Percentiles rank a stretch among this genome's conserved stretches.
phyloP scores from a whole-genome alignment of 768 basidiomycete genomes.

The Amanita pallidorosea region DNA sequence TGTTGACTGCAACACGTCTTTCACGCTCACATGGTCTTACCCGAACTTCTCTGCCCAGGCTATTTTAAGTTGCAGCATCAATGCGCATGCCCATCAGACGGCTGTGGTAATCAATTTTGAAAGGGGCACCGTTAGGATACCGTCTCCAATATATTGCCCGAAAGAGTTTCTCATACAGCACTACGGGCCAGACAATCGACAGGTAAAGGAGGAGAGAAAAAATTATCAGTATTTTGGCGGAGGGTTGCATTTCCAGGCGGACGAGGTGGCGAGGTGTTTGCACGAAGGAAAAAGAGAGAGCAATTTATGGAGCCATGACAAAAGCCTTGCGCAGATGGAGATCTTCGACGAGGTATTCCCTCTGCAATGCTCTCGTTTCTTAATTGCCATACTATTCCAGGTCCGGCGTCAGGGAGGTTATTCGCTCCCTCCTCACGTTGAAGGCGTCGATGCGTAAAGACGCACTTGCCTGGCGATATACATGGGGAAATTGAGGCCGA shows the following conservation, averaged over 20 bases:
- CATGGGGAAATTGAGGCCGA: constrained; percentile 35
- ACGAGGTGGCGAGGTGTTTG: constrained; percentile 76
- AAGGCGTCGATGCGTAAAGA: constrained; percentile 19
- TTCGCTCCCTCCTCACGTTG: constrained; percentile 45
- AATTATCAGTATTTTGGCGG: constrained; percentile 49
- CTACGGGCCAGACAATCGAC: constrained; percentile 34
- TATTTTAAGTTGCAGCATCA: constrained; percentile 60
- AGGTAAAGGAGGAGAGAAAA: constrained; percentile 46
- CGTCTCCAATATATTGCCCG: constrained; percentile 57
- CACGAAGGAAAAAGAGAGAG: constrained; percentile 68
- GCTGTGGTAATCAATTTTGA: constrained; percentile 68
- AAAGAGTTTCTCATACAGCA: constrained; percentile 57
- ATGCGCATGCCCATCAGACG: constrained; percentile 29
- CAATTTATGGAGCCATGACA: constrained; percentile 63
- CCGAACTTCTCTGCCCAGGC: constrained; percentile 62
- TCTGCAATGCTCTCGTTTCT: not conserved
- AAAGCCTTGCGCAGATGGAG: constrained; percentile 72
- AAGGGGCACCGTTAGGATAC: constrained; percentile 55
- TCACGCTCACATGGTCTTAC: constrained; percentile 56
- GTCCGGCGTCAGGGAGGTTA: constrained; percentile 63
- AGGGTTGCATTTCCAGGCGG: constrained; percentile 82
- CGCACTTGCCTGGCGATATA: no score
- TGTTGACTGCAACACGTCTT: constrained; percentile 71
- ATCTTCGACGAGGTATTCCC: constrained; percentile 71
- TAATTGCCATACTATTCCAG: constrained; percentile 17